These are phyloP conservation scores for Hemerocallis citrina DNA, from an alignment of 106 monocot genomes.

Conservation along the genomic window DNA sequence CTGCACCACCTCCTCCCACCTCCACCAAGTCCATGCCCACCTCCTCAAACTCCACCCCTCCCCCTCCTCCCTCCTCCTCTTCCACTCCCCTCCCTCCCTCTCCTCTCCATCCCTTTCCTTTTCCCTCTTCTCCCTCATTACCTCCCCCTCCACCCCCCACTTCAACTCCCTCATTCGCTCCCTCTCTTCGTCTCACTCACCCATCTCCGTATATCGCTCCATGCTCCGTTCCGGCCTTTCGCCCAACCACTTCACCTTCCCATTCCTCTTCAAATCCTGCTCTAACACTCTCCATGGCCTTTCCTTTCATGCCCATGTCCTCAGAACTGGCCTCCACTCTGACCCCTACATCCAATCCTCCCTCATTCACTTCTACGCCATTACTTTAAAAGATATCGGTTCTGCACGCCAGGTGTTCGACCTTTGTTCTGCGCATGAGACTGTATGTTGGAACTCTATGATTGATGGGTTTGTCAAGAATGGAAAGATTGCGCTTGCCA, in stretches of 20 bases:
- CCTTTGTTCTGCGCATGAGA: conserved; percentile 9
- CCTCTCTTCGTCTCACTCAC: conserved; percentile 6
- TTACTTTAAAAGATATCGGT: conserved; percentile 4
- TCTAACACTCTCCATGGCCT: not conserved
- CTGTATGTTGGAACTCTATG: conserved; percentile 47
- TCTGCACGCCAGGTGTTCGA: conserved; percentile 34
- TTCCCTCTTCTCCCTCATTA: not conserved
- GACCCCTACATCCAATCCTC: conserved; percentile 32
- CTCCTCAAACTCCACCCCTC: not conserved
- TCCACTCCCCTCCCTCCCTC: not conserved
- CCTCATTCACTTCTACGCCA: conserved; percentile 29
- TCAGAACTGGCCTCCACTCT: conserved; percentile 18
- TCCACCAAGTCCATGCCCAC: conserved; percentile 2
- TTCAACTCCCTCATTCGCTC: conserved; percentile 10
- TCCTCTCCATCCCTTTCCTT: not conserved
- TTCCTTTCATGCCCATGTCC: conserved; percentile 19
- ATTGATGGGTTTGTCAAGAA: conserved; percentile 37
- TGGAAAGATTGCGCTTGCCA: conserved; percentile 28
- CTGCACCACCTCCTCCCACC: conserved; percentile 1
- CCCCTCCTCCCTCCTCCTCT: not conserved
- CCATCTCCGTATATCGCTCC: conserved; percentile 3
- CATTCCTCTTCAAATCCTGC: conserved; percentile 29
- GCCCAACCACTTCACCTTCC: conserved; percentile 35
- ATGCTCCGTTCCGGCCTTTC: not conserved
- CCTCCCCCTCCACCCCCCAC: not conserved